phyloP scores from a whole-genome alignment of 495 filamentous ascomycete species.

The Clavariopsis aquatica region DNA sequence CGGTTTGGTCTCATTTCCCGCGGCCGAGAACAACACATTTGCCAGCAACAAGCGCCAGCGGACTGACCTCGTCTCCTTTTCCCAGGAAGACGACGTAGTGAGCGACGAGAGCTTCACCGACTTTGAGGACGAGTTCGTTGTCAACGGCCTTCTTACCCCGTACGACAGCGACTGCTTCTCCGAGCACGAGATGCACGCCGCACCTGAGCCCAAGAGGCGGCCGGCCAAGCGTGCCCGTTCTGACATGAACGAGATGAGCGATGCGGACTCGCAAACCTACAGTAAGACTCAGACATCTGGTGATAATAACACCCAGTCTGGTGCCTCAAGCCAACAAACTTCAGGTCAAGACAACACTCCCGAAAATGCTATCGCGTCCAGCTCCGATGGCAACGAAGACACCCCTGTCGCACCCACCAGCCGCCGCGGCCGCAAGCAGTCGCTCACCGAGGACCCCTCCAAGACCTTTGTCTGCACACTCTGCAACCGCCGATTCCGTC shows the following conservation, averaged over 20 bases:
- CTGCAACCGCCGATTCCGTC: conserved; percentile 94
- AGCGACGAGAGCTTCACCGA: conserved; percentile 77
- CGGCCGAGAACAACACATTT: conserved; percentile 58
- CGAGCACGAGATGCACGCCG: conserved; percentile 46
- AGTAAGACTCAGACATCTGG: conserved; percentile 44
- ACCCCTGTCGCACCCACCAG: conserved; percentile 64
- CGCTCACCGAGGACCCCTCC: conserved; percentile 93
- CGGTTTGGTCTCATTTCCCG: conserved; percentile 70
- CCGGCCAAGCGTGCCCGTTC: conserved; percentile 57
- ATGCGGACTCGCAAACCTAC: conserved; percentile 47
- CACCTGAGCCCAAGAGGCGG: conserved; percentile 65
- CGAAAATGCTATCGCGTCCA: conserved; percentile 40
- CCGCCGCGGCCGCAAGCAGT: conserved; percentile 97
- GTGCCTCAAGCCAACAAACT: conserved; percentile 45
- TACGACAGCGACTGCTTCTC: conserved; percentile 44
- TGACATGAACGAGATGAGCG: conserved; percentile 32
- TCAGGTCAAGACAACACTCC: conserved; percentile 43
- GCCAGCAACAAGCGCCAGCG: conserved; percentile 77
- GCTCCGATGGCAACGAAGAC: conserved; percentile 43
- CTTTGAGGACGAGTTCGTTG: conserved; percentile 65
- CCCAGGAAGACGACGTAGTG: conserved; percentile 69
- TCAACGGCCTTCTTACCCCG: conserved; percentile 52
- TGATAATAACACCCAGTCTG: conserved; percentile 42
- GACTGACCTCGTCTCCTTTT: conserved; percentile 62
- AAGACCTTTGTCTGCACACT: conserved; percentile 98